Evolutionary conservation across 2,329 filamentous ascomycete genomes (phyloP), one percentile per base, ranked within the genome.

Genomic region (Fusarium veterinarium): DNA sequence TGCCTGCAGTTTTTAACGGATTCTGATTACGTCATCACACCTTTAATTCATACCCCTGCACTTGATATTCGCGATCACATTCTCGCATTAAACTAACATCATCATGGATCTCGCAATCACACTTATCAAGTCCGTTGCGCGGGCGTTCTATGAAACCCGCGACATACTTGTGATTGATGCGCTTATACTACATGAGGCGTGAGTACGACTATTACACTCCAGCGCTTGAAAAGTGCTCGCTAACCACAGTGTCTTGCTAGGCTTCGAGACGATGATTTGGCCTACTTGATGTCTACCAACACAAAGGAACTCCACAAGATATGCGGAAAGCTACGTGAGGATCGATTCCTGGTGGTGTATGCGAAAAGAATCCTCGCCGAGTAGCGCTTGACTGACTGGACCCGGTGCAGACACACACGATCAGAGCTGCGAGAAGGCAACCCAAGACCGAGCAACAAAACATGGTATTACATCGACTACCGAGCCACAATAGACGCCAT

Each of bases 391-490:
- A 66, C 78, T 93, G 89, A 77, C 91, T 31, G n/a, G 51, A 41
- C n/a, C 48, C 16, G 52, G 41, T 52, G 91, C 80, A 91, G 91
- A 37, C 91, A 83, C 59, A 83, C 81, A 23, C 77, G 94, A 68
- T 89, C 91, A 55, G 95, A 97, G 80, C 85, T 93, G 61, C 91
- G 92, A 74, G 93, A 95, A 79, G 94, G 93, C 57, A 93, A 95
- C 67, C 92, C 93, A 64, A 91, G 95, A 58, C 92, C 94, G 9
- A 91, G 93, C 74, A 95, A 92, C 79, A 90, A 94, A 77, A 97
- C 95, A 71, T 99, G 97, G 87, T 99, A 97, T 85, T 99, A 94
- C 83, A 95, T 99, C 80, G 95, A 98, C 80, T 97, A 97, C 79
- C 94, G 96, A 67, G 93, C 94, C 64, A 94, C 95, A 40, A 94